phyloP scores from a whole-genome alignment of 192 early-diverging fungal species.

The Coemansia erecta region DNA sequence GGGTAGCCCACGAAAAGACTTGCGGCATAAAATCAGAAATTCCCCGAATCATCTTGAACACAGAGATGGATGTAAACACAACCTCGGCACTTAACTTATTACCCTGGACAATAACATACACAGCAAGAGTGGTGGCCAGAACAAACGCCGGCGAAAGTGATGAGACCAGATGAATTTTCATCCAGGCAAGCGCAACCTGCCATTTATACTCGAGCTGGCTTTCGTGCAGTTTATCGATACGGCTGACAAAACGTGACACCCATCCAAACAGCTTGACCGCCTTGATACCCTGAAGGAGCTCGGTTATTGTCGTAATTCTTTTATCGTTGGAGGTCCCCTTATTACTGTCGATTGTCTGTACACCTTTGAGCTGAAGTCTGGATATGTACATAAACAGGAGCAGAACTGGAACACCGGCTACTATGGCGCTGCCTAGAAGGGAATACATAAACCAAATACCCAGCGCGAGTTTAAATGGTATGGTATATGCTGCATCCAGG shows the following conservation, averaged over 20 bases:
- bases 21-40: not conserved
- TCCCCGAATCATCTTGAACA: not conserved
- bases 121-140: not conserved
- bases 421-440: slow-evolving; percentile 71
- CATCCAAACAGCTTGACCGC: slow-evolving; percentile 85
- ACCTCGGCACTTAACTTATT: not conserved
- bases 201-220: slow-evolving; percentile 55
- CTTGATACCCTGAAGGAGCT: slow-evolving; percentile 79
- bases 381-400: slow-evolving; percentile 53
- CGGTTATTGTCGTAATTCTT: slow-evolving; percentile 69
- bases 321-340: slow-evolving; percentile 58
- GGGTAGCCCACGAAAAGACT: not conserved
- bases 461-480: slow-evolving; percentile 59
- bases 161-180: not conserved
- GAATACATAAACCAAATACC: slow-evolving; percentile 60
- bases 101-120: not conserved
- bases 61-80: not conserved
- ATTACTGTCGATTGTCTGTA: not conserved
- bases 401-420: slow-evolving; percentile 66
- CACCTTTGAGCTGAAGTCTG: slow-evolving; percentile 28
- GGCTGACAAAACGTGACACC: slow-evolving; percentile 64
- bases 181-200: slow-evolving; percentile 14
- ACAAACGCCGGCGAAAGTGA: not conserved
- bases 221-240: slow-evolving; percentile 58
- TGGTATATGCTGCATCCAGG: slow-evolving; percentile 56